Evolutionary conservation across 176 grass and related monocot species (phyloP), one percentile per base, ranked within the genome.

Genomic region (Miscanthus lutarioriparius): DNA sequence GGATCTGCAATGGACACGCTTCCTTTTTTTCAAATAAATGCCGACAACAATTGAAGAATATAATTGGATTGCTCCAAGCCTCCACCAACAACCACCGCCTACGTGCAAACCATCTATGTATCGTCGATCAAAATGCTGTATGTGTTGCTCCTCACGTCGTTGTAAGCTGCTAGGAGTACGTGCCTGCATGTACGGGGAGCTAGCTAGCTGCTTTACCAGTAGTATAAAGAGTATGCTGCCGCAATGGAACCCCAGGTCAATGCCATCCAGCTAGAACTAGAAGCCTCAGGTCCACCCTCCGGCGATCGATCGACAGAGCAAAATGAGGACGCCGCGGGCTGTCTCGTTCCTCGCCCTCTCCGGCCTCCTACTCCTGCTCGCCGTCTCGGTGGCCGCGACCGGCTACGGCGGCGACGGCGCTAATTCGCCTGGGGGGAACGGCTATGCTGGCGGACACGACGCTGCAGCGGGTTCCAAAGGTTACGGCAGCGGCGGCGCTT

Each of bases 141-240:
- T 7, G 89, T 82, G 79, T 61, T 82, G 82, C 82, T 72, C 65
- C 36, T 74, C 85, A 78, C 77, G 86, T 88, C 76, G 75, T 56
- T 39, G 14, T 8, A 20, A 71, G 11, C 16, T 79, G n/a, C 54
- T 36, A 19, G 20, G 58, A 41, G 64, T 64, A 61, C 90, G 82
- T 88, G 82, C 78, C 32, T 59, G 56, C 90, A 49, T 69, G 73
- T 47, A 45, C 33, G 14, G 10, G 26, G 19, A 58, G 54, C 16
- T 48, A 22, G 70, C 70, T 30, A 12, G 16, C 72, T 54, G 17
- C 72, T 7, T 41, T 2, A 40, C 16, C 72, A 82, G 32, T 44
- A 43, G 66, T 78, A 91, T 72, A 77, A 10, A 54, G 64, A 64
- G 47, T 47, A 28, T 76, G 1, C 10, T 7, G 20, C 4, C 2